Evolutionary conservation across 306 rosid species (phyloP).

Genomic region (Vigna hirtella): DNA sequence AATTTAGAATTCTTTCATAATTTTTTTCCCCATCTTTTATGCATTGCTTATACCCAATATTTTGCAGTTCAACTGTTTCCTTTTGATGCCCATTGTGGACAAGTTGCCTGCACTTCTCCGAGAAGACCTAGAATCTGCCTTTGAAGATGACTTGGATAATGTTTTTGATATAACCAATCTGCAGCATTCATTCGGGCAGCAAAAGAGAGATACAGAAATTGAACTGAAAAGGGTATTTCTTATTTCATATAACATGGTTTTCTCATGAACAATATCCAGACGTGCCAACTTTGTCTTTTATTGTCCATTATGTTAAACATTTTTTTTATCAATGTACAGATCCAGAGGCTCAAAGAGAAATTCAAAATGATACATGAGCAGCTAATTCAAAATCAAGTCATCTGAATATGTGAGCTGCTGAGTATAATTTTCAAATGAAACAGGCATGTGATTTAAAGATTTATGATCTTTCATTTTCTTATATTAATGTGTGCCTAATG

Average conservation of each 20-base stretch:
- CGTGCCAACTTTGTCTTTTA: conserved; percentile 16
- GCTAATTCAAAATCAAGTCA: conserved; percentile 58
- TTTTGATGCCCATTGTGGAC: conserved; percentile 97
- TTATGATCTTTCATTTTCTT: conserved; percentile 15
- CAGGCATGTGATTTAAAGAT: conserved; percentile 27
- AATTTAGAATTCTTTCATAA: conserved; percentile 18
- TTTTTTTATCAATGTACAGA: conserved; percentile 57
- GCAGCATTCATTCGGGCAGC: conserved; percentile 73
- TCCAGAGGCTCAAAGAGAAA: conserved; percentile 92
- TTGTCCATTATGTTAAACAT: conserved; percentile 22
- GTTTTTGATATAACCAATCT: conserved; percentile 87
- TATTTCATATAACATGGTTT: conserved; percentile 24
- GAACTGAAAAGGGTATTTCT: conserved; percentile 87
- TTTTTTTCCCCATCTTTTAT: conserved; percentile 16
- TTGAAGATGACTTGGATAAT: conserved; percentile 85
- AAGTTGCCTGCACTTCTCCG: conserved; percentile 93
- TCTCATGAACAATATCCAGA: conserved; percentile 26
- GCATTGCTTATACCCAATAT: conserved; percentile 38
- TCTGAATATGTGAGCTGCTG: conserved; percentile 39
- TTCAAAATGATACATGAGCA: conserved; percentile 81
- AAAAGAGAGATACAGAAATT: conserved; percentile 76
- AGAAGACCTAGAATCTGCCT: conserved; percentile 90
- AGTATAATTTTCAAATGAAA: conserved; percentile 28
- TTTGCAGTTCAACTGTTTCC: conserved; percentile 97
- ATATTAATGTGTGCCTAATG: conserved; percentile 6